Evolutionary conservation across 2,329 filamentous ascomycete genomes (phyloP), one percentile per base, ranked within the genome.

Genomic region (Aspergillus oerlinghausenensis): DNA sequence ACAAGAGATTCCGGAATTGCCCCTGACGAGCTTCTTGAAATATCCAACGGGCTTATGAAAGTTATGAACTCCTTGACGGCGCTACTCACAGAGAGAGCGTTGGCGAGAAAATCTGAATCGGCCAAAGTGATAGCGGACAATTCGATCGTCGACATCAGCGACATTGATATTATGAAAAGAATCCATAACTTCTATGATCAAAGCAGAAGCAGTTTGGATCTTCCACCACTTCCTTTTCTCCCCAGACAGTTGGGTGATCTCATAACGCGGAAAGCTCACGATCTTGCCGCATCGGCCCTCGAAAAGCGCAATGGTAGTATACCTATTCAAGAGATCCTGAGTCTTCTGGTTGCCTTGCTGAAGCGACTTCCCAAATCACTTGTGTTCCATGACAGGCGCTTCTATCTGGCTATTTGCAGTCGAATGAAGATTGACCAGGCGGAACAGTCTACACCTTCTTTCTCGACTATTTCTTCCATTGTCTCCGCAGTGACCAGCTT

Each of bases 171-270:
- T 10, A 71, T 89, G 49, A 82, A 82, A 59, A 82, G 75, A 57
- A 84, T 90, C 52, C 81, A 79, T 63, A 74, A 76, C 9, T 92
- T 91, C 65, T 92, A 92, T 69, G 78, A 86, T 35, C 79, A 83
- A 58, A 86, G 88, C 58, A 88, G 89, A 69, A 87, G 86, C 45
- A 90, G 84, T 61, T 74, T 89, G 21, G 88, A 90, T 57, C 80
- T 82, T 38, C 79, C 80, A 7, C 71, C 80, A 4, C 77, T 83
- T 3, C 88, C 88, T 3, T 87, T 89, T 62, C 72, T 77, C 9
- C 72, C 82, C 5, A 74, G 75, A 19, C 77, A 81, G 23, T 72
- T 85, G 25, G 84, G 83, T n/a, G 82, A 86, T 61, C 75, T 88
- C 48, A 80, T 91, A 8, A 73, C 90, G 29, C 79, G 82, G 53